Base-by-base conservation (phyloP, 2,329 filamentous ascomycete species). In the Fusarium chlamydosporum region DNA sequence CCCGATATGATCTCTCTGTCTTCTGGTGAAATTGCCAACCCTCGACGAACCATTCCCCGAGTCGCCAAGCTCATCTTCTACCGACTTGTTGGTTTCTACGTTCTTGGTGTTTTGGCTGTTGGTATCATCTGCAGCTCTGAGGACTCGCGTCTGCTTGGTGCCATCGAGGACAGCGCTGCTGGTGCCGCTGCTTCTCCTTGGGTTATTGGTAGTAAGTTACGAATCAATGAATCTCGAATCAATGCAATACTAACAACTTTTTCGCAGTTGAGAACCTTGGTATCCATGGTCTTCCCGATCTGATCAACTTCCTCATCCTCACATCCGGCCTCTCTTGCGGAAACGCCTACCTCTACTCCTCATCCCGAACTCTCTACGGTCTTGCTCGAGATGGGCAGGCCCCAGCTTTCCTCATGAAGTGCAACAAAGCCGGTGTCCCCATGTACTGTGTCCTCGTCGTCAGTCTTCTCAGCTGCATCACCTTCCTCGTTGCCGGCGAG, bases 51-150 rank as follows among this genome's bases (percentile, higher is more conserved):
- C 31, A 87, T 94, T 78, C 91, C 91, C 1, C 85, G 85, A 60
- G 91, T 91, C 2, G 92, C 87, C 80, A 92, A 91, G 68, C 88
- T 88, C 45, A 89, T 92, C 34, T 92, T 93, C 78, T 92, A 90
- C 77, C 89, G 91, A 48, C 82, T 93, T 33, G 89, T 89, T 1
- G 79, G 85, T 2, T 92, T 93, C 79, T 93, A 92, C 78, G 84
- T 92, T n/a, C 82, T 93, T 75, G 68, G 82, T 82, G 84, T 90
- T 38, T 85, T 88, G 58, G 82, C 83, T 13, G 84, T 86, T 4
- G 81, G 84, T 15, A 82, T 89, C 46, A 80, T 86, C 27, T 81
- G 86, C 54, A 86, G 85, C 71, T 86, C 79, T 78, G 87, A 81
- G 59, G 84, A 80, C 27, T 34, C 62, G 2, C 71, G 74, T 9